Evolutionary conservation across 148 eudicot species (phyloP).

Genomic region (Heliamphora exappendiculata): DNA sequence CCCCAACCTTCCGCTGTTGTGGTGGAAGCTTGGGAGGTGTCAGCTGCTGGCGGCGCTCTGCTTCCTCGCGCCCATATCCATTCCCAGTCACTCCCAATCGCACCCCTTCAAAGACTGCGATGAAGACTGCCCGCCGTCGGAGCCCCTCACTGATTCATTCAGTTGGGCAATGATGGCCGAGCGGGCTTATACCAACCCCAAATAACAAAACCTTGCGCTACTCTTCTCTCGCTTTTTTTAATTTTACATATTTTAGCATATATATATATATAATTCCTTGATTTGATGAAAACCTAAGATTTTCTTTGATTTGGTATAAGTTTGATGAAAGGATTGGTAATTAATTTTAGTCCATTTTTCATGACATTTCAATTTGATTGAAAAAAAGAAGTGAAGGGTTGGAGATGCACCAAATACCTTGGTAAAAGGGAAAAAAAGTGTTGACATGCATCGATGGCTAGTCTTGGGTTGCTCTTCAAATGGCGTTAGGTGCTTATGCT

Average conservation of each 20-base stretch:
- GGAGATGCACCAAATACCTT: no score
- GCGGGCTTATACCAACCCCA: slow-evolving; percentile 24
- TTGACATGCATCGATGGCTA: no score
- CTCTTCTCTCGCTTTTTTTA: background rate
- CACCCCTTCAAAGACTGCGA: slow-evolving; percentile 13
- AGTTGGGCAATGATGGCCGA: slow-evolving; percentile 23
- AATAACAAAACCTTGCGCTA: background rate
- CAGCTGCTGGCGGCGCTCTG: slow-evolving; percentile 20
- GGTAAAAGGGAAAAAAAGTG: no score
- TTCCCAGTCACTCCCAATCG: background rate
- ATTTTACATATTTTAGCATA: background rate
- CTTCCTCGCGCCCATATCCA: background rate
- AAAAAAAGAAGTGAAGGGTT: no score
- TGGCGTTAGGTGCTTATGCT: no score
- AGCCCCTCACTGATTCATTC: slow-evolving; percentile 14
- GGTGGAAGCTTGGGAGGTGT: background rate
- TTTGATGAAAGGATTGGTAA: no score
- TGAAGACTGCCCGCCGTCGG: slow-evolving; percentile 45
- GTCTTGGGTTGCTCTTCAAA: no score
- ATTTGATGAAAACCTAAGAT: no score
- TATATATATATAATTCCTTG: background rate
- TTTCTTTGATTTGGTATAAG: no score
- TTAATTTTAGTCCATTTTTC: no score
- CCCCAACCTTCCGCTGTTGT: background rate
- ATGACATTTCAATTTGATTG: no score